Percentiles rank a stretch among this genome's conserved stretches.
Evolutionary conservation across 129 eudicot genomes (phyloP).

Genomic region (Ambrosia artemisiifolia): DNA sequence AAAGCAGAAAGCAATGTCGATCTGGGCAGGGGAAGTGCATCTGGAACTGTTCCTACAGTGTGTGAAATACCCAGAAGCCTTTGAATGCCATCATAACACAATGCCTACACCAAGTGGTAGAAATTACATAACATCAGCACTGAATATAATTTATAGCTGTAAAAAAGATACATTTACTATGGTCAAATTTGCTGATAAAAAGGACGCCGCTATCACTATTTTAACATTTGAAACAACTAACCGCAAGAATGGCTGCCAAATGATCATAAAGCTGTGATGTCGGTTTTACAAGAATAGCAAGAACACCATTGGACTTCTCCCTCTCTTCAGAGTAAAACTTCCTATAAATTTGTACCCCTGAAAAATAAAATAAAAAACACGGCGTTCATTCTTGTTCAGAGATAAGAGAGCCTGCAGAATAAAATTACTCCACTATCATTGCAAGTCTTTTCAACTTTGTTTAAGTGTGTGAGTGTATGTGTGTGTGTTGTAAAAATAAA

Average conservation of each 20-base stretch:
- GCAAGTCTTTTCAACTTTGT: not conserved
- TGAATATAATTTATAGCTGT: not conserved
- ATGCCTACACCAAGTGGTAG: constrained; percentile 39
- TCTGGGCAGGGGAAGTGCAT: constrained; percentile 67
- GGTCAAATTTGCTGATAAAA: not conserved
- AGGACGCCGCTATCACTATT: not conserved
- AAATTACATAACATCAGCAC: constrained; percentile 4
- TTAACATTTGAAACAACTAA: constrained; percentile 40
- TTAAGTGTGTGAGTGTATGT: not conserved
- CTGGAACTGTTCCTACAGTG: constrained; percentile 62
- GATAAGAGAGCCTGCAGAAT: not conserved
- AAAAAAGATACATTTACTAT: constrained; percentile 6
- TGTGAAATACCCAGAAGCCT: constrained; percentile 67
- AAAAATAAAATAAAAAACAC: constrained; percentile 12
- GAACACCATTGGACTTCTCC: constrained; percentile 75
- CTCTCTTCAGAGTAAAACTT: constrained; percentile 78
- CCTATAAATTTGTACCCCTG: constrained; percentile 77
- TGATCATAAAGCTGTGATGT: constrained; percentile 55
- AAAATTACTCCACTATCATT: not conserved
- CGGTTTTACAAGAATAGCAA: constrained; percentile 54
- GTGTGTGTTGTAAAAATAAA: not conserved
- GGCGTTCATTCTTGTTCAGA: not conserved
- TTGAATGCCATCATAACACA: constrained; percentile 63
- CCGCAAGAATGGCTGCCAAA: constrained; percentile 61
- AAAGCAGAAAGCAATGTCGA: constrained; percentile 63